Conservation (phyloP, 2,329 filamentous ascomycete species). For the Cytospora schulzeri region DNA sequence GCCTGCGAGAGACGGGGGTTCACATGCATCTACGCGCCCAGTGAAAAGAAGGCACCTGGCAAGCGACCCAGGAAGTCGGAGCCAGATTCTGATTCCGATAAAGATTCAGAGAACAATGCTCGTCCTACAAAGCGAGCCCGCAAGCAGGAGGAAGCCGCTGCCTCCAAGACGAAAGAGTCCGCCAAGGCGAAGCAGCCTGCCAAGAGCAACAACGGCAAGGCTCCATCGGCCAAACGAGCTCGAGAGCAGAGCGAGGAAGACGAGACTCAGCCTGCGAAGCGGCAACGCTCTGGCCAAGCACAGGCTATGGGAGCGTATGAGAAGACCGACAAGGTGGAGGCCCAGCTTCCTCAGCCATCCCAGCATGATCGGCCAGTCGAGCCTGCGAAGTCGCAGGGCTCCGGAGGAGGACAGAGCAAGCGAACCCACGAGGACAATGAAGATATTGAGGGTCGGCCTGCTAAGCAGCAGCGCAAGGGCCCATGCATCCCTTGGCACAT, state of each 20-base stretch:
- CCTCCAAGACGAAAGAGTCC: background rate
- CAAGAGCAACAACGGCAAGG: background rate
- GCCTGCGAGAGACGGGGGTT: conserved; percentile 13
- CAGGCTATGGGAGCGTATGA: conserved; percentile 4
- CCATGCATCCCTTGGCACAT: background rate
- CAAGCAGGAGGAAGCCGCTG: background rate
- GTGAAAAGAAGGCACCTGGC: conserved; percentile 1
- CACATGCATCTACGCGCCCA: conserved; percentile 7
- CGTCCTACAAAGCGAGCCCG: conserved; percentile 12
- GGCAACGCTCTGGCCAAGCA: conserved; percentile 1
- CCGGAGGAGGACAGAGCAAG: background rate
- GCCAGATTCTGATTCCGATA: background rate
- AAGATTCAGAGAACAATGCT: background rate
- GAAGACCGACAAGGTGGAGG: conserved; percentile 6
- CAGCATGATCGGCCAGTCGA: background rate
- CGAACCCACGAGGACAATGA: conserved; percentile 6
- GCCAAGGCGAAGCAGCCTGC: background rate
- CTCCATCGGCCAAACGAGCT: background rate
- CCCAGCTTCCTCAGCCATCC: too few relatives aligned
- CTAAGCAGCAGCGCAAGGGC: conserved; percentile 16
- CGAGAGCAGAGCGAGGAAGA: background rate
- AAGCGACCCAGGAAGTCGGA: conserved; percentile 8
- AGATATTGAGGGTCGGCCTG: conserved; percentile 2
- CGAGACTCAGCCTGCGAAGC: background rate
- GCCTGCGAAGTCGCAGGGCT: conserved; percentile 11